A percentile compares a stretch with the other conserved stretches of the same genome.
Conservation (phyloP, 108 stramenopile species). For the Craspedostauros australis region DNA sequence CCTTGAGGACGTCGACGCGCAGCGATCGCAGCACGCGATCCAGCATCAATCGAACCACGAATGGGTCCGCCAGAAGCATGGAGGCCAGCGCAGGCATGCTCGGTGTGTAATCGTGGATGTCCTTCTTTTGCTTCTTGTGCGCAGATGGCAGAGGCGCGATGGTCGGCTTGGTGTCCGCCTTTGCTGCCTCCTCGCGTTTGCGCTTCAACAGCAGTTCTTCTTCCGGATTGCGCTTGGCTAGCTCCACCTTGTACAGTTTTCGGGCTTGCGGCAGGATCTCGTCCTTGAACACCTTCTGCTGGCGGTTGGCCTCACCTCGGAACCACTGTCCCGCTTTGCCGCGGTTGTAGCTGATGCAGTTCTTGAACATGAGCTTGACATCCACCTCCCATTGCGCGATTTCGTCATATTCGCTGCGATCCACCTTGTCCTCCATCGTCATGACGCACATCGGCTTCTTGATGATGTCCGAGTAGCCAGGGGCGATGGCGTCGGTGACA, state of each 20-base stretch:
- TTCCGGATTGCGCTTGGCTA: conserved; percentile 53
- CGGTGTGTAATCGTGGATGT: conserved; percentile 34
- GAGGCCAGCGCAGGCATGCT: conserved; percentile 77
- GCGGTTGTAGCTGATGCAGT: conserved; percentile 78
- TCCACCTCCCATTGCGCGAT: conserved; percentile 67
- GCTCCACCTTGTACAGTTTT: conserved; percentile 39
- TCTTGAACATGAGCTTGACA: conserved; percentile 80
- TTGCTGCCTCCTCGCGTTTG: conserved; percentile 39
- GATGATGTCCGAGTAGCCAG: conserved; percentile 72
- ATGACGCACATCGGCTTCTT: conserved; percentile 78
- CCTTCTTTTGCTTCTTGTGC: conserved; percentile 43
- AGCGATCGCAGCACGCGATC: conserved; percentile 60
- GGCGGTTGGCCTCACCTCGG: conserved; percentile 69
- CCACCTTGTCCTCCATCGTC: conserved; percentile 69
- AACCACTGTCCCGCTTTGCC: conserved; percentile 79
- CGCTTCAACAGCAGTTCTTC: conserved; percentile 26
- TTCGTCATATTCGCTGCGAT: conserved; percentile 43
- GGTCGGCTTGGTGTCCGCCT: conserved; percentile 5
- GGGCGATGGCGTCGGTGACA: conserved; percentile 85
- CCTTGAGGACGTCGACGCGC: conserved; percentile 43
- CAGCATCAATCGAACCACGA: conserved; percentile 66
- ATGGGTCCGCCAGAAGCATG: conserved; percentile 84
- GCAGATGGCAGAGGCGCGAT: conserved; percentile 27
- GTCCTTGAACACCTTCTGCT: conserved; percentile 67
- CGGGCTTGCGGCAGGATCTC: conserved; percentile 62